These are phyloP conservation scores for Wickerhamiella vanderwaltii DNA, from an alignment of 805 yeast species.

Conservation along the genomic window DNA sequence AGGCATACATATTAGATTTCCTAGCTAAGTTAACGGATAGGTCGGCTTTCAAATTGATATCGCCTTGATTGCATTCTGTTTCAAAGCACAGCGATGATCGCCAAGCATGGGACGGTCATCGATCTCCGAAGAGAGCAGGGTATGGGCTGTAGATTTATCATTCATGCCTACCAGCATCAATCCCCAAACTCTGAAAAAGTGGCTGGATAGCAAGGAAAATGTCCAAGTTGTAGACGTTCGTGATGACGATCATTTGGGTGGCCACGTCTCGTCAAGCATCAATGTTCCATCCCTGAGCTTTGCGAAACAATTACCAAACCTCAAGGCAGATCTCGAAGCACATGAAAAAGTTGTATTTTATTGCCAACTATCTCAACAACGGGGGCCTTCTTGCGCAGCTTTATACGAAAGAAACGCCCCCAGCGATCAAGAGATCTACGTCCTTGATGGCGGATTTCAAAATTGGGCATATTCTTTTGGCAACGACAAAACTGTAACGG, in stretches of 20 bases:
- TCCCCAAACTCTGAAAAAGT: slow-evolving; percentile 20
- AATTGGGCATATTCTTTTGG: slow-evolving; percentile 76
- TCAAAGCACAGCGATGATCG: no score
- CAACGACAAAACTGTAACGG: slow-evolving; percentile 50
- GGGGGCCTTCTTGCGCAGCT: slow-evolving; percentile 78
- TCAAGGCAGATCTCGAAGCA: slow-evolving; percentile 29
- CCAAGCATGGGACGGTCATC: no score
- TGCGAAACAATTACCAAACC: slow-evolving; percentile 30
- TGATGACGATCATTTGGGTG: slow-evolving; percentile 70
- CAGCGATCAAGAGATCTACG: slow-evolving; percentile 41
- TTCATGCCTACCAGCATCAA: slow-evolving; percentile 17
- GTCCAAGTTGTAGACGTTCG: slow-evolving; percentile 59
- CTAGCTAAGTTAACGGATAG: no score
- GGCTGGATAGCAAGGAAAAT: neutral
- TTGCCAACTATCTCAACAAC: slow-evolving; percentile 79
- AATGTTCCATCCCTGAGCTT: slow-evolving; percentile 45
- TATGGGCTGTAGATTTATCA: no score
- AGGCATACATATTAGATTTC: no score
- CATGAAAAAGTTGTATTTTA: slow-evolving; percentile 62
- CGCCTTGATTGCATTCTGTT: no score
- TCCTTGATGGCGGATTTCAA: slow-evolving; percentile 74
- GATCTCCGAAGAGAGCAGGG: no score
- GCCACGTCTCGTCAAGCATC: slow-evolving; percentile 47
- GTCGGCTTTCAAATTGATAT: no score
- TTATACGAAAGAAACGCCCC: slow-evolving; percentile 35